phyloP scores from a whole-genome alignment of 2,329 filamentous ascomycete genomes.

The Blastomyces gilchristii region DNA sequence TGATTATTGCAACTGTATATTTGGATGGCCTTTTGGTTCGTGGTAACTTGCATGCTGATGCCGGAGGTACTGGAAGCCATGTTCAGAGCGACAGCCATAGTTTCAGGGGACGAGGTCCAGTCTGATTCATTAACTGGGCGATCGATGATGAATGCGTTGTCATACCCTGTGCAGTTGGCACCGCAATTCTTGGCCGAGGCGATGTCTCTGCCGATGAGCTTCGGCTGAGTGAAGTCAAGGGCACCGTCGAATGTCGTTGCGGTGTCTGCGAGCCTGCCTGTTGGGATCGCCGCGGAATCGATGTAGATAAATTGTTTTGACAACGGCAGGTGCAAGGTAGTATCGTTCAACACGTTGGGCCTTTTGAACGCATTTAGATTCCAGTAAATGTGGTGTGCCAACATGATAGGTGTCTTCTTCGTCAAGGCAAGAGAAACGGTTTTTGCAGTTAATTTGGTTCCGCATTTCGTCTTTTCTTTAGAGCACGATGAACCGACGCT shows the following conservation, averaged over 20 bases:
- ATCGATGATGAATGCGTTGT: conserved; percentile 46
- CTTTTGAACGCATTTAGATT: conserved; percentile 41
- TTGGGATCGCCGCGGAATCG: conserved; percentile 60
- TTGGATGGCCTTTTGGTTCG: conserved; percentile 80
- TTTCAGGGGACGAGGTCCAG: conserved; percentile 23
- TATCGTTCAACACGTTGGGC: conserved; percentile 34
- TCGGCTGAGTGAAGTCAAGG: conserved; percentile 60
- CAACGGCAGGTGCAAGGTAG: conserved; percentile 37
- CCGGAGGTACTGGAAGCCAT: conserved; percentile 61
- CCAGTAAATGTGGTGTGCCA: conserved; percentile 44
- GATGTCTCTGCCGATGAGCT: conserved; percentile 65
- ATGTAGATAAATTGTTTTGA: conserved; percentile 37
- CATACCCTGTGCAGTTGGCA: conserved; percentile 72
- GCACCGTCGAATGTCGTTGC: conserved; percentile 54
- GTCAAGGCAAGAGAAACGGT: conserved; percentile 38
- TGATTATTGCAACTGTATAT: conserved; percentile 73
- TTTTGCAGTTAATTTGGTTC: conserved; percentile 36
- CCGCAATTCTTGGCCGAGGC: conserved; percentile 62
- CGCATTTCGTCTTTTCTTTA: conserved; percentile 21
- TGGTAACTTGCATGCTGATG: conserved; percentile 70
- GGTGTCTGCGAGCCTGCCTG: conserved; percentile 62
- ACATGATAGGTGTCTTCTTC: conserved; percentile 41
- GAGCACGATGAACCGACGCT: conserved; percentile 32
- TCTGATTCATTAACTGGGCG: conserved; percentile 25
- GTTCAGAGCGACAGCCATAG: conserved; percentile 44